Evolutionary conservation across 2,329 filamentous ascomycete genomes (phyloP), one percentile per base, ranked within the genome.

Genomic region (Scedosporium apiospermum): DNA sequence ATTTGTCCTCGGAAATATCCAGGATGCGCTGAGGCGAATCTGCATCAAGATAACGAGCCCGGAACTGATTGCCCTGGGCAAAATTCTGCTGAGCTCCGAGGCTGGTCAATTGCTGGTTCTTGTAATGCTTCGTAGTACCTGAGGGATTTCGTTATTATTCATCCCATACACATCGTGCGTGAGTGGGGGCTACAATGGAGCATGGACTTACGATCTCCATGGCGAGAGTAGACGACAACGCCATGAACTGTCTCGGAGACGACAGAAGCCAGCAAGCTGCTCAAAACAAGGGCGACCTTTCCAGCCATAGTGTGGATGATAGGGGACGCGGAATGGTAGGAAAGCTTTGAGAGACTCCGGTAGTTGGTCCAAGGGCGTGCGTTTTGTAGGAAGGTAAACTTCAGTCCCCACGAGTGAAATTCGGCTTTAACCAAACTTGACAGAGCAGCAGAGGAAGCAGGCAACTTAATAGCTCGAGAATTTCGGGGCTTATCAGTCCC

Each of bases 111-210:
- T 66, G 61, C 64, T 74, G 71, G 38, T 67, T 66, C 16, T 69
- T 69, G 60, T 74, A 74, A 66, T 71, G 71, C 66, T 75, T 75
- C 16, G 73, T 70, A 34, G 69, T 71, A 3, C 73, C 73, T 74
- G n/a, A 10, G 27, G 23, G 44, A 21, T 1, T 4, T 3, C 2
- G 9, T 12, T 4, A 30, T 58, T 21, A 65, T 12, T 46, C 38
- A 23, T 23, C 18, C 23, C 57, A 16, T 30, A 51, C 9, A n/a
- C 5, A 30, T 30, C 14, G 27, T 38, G n/a, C 26, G 5, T 46
- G 6, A 18, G 10, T 46, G 42, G n/a, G 16, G 44, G 6, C 4
- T 9, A 16, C 16, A 27, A n/a, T 2, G 9, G 14, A 16, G n/a
- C 16, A 21, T 23, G 16, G n/a, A 67, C 70, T 44, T 65, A 74